Conservation (phyloP, 306 rosid genomes). For the Medicago arabica region DNA sequence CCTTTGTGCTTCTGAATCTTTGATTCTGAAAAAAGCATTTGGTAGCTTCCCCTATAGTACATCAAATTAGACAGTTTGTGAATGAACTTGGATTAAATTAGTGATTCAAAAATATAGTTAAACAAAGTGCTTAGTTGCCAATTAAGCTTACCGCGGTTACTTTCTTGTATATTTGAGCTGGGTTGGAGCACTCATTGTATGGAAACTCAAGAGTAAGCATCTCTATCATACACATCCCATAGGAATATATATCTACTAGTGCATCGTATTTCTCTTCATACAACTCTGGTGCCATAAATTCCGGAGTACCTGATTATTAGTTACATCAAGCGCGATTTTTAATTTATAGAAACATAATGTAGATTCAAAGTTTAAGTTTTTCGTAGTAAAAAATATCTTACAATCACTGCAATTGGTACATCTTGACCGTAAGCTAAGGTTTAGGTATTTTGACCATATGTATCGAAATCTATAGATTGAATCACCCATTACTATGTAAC, state of each 20-base stretch:
- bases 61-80: constrained; percentile 6
- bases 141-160: constrained; percentile 69
- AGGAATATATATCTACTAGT: constrained; percentile 82
- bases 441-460: background rate
- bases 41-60: constrained; percentile 79
- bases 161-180: constrained; percentile 98
- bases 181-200: constrained; percentile 81
- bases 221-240: constrained; percentile 93
- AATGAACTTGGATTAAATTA: too few species aligned
- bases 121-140: background rate
- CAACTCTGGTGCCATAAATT: constrained; percentile 97
- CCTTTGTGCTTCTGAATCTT: constrained; percentile 65
- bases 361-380: background rate
- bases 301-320: constrained; percentile 76
- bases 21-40: constrained; percentile 62
- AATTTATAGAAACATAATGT: background rate
- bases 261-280: constrained; percentile 89
- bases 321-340: background rate
- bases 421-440: background rate
- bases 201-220: constrained; percentile 89
- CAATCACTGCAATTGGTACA: background rate
- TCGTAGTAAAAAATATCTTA: background rate
- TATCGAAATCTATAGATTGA: background rate
- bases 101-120: background rate
- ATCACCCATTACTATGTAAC: background rate